Conservation (phyloP, 192 early-diverging fungal species). For the Backusella parvicylindrica region DNA sequence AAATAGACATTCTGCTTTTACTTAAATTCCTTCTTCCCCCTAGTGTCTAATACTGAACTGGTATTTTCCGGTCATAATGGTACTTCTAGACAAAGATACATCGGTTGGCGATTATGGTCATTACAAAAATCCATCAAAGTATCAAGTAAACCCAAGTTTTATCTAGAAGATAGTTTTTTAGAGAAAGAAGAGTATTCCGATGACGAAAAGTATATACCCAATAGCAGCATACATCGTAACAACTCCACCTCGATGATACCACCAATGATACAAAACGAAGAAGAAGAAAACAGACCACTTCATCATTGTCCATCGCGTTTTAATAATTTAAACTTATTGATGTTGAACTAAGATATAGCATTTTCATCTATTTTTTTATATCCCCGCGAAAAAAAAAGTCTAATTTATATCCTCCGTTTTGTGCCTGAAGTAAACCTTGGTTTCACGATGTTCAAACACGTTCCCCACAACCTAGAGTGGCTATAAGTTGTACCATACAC, state of each 20-base stretch:
- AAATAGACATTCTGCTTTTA: no score
- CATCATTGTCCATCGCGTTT: background rate
- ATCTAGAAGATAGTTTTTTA: background rate
- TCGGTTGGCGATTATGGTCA: background rate
- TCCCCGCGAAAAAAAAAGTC: background rate
- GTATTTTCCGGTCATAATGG: background rate
- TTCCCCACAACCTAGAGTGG: background rate
- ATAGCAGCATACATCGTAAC: background rate
- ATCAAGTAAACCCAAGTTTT: background rate
- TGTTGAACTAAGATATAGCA: background rate
- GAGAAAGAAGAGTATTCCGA: background rate
- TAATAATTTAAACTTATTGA: background rate
- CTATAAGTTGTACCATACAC: background rate
- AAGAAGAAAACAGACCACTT: background rate
- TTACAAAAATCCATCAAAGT: background rate
- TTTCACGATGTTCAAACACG: background rate
- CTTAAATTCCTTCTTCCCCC: no score
- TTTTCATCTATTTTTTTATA: background rate
- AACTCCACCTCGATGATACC: background rate
- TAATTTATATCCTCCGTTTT: background rate
- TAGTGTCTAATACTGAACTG: background rate
- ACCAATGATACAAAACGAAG: background rate
- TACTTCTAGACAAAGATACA: background rate
- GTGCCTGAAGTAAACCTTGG: background rate
- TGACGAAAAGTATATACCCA: background rate